Conservation (phyloP, 116 monocot species). For the Trichopus zeylanicus region DNA sequence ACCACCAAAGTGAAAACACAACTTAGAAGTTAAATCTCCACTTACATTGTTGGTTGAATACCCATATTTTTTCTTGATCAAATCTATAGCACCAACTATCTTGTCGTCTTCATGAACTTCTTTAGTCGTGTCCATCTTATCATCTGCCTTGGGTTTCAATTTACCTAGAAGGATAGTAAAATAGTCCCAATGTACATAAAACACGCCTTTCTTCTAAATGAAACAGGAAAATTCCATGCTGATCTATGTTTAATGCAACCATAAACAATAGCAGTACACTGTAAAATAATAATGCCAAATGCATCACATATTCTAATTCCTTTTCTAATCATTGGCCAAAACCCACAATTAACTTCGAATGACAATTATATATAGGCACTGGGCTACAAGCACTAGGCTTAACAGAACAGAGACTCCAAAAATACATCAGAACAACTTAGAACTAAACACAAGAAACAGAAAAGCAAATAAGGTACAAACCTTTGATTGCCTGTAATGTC, state of each 20-base stretch:
- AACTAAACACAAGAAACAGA: neutral
- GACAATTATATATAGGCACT: too few relatives aligned
- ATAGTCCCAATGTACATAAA: too few relatives aligned
- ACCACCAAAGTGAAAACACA: neutral
- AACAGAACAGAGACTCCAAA: too few relatives aligned
- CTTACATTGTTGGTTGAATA: constrained; percentile 48
- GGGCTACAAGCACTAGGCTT: neutral
- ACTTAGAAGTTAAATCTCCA: neutral
- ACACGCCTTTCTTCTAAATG: too few relatives aligned
- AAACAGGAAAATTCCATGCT: too few relatives aligned
- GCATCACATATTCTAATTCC: too few relatives aligned
- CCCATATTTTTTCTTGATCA: constrained; percentile 89
- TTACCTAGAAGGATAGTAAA: constrained; percentile 36
- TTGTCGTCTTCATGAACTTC: constrained; percentile 32
- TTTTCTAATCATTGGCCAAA: too few relatives aligned
- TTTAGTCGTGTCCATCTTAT: constrained; percentile 27
- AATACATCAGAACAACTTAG: too few relatives aligned
- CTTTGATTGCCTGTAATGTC: constrained; percentile 65
- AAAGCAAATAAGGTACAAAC: constrained; percentile 27
- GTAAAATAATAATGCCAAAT: too few relatives aligned
- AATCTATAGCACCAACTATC: constrained; percentile 30
- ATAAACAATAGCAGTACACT: too few relatives aligned
- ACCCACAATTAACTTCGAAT: too few relatives aligned
- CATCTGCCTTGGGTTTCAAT: constrained; percentile 45
- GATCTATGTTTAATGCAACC: too few relatives aligned